Base-by-base conservation (phyloP, 2,329 filamentous ascomycete species). In the Capronia americana region DNA sequence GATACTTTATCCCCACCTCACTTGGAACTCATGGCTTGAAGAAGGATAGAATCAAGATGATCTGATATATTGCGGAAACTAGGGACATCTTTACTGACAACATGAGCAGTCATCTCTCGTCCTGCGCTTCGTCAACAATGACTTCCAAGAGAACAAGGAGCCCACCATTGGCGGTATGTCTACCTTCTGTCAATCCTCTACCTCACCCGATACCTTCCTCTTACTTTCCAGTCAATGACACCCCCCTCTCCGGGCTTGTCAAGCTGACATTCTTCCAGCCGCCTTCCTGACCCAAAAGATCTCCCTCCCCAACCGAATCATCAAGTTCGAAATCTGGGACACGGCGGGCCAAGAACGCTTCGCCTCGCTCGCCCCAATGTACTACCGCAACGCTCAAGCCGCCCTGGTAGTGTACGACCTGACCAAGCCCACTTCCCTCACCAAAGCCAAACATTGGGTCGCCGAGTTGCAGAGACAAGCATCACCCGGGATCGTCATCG, bases 111-210 rank as follows among this genome's bases (percentile, higher is more conserved):
- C 95, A 57, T 99, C 95, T 54, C 89, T 99, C 66, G 95, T 99
- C 70, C 87, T 99, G 77, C 92, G 95, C 77, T 99, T 99, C 81
- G 95, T 99, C 78, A 98, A 98, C 86, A 95, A 99, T 83, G 94
- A 98, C 81, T 99, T 99, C 77, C 95, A 99, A 84, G 95, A 98
- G 82, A 98, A 98, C 82, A 98, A 98, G 85, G 95, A 99, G 80
- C 95, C 95, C 69, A 99, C 95, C 72, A 99, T 99, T 81, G 95
- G 95, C 85, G 93, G 93, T 96, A 86, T 71, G 86, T 67, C 48
- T 54, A 53, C 32, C 46, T 54, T 30, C 11, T 41, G 58, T 54
- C 58, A 53, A 14, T 50, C 26, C 17, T 34, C 44, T 28, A 8
- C 34, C 41, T 46, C 11, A 26, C 17, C 14, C 38, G 17, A n/a